phyloP scores from a whole-genome alignment of 768 basidiomycete genomes.

The Cytidiella melzeri region DNA sequence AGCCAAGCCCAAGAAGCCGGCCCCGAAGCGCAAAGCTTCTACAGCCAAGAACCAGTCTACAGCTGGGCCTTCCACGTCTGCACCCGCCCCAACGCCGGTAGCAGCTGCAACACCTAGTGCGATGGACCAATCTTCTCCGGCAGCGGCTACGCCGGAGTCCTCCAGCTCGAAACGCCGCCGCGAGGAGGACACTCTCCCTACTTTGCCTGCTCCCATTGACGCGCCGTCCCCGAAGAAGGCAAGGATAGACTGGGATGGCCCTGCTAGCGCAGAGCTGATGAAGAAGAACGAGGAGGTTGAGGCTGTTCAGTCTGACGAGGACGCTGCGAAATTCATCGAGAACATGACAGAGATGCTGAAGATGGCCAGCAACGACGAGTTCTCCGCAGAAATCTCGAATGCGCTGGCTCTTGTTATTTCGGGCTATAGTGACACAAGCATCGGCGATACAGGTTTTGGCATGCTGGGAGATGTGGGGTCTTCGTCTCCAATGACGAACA shows the following conservation, averaged over 20 bases:
- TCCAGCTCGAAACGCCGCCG: constrained; percentile 42
- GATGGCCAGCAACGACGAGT: constrained; percentile 37
- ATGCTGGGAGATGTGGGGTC: constrained; percentile 18
- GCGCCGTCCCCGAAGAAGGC: constrained; percentile 67
- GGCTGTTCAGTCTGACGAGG: constrained; percentile 59
- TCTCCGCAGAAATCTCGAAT: constrained; percentile 50
- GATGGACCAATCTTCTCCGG: constrained; percentile 24
- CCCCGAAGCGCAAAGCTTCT: constrained; percentile 26
- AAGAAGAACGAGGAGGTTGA: constrained; percentile 35
- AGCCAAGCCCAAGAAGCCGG: constrained; percentile 37
- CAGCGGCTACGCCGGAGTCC: constrained; percentile 14
- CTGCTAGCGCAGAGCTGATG: constrained; percentile 43
- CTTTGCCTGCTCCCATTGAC: constrained; percentile 20
- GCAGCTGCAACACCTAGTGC: constrained; percentile 27
- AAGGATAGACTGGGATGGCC: constrained; percentile 68
- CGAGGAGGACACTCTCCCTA: constrained; percentile 36
- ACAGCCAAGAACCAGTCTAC: constrained; percentile 13
- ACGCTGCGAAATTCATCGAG: constrained; percentile 56
- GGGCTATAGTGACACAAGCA: constrained; percentile 34
- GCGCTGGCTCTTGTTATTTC: constrained; percentile 54
- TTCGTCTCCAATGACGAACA: constrained; percentile 27
- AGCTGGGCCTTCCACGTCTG: constrained; percentile 26
- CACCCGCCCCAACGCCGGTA: constrained; percentile 19
- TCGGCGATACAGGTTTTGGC: constrained; percentile 26
- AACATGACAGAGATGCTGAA: constrained; percentile 60